phyloP scores from a whole-genome alignment of 805 yeast species.

The Yamadazyma phyllophila region DNA sequence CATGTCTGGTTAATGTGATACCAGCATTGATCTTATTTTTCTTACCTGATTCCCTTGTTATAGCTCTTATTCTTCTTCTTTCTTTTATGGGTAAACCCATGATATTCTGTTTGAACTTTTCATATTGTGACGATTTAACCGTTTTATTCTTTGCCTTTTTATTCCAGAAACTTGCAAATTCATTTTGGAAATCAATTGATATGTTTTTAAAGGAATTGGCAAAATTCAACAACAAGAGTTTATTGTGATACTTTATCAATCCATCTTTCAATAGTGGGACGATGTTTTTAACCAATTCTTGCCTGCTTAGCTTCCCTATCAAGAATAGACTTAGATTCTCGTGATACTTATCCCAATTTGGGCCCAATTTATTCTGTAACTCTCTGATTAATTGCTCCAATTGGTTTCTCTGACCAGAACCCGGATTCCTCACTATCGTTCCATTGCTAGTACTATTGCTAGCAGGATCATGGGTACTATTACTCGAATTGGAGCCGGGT shows the following conservation, averaged over 20 bases:
- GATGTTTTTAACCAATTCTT: slow-evolving; percentile 63
- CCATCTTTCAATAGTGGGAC: slow-evolving; percentile 49
- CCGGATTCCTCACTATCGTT: neutral
- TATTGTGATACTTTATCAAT: slow-evolving; percentile 72
- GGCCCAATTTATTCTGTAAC: slow-evolving; percentile 70
- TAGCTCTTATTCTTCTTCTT: slow-evolving; percentile 77
- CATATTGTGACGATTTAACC: slow-evolving; percentile 69
- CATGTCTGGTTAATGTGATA: slow-evolving; percentile 66
- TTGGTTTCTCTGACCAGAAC: slow-evolving; percentile 26
- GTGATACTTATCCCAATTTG: slow-evolving; percentile 84
- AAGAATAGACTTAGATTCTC: slow-evolving; percentile 73
- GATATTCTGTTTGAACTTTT: slow-evolving; percentile 78
- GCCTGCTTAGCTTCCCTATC: slow-evolving; percentile 73
- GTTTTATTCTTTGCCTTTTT: slow-evolving; percentile 47
- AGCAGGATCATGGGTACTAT: neutral
- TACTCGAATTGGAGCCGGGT: neutral
- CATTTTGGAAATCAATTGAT: slow-evolving; percentile 54
- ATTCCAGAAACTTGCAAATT: slow-evolving; percentile 44
- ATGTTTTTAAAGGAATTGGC: slow-evolving; percentile 81
- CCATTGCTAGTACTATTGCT: slow-evolving; percentile 3
- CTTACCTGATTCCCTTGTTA: slow-evolving; percentile 81
- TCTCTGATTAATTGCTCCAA: slow-evolving; percentile 58
- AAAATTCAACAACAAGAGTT: slow-evolving; percentile 72
- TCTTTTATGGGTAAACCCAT: slow-evolving; percentile 84
- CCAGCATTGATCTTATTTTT: slow-evolving; percentile 68